Evolutionary conservation across 1,139 yeast genomes (phyloP), one percentile per base, ranked within the genome.

Genomic region (Kodamaea derodonti): DNA sequence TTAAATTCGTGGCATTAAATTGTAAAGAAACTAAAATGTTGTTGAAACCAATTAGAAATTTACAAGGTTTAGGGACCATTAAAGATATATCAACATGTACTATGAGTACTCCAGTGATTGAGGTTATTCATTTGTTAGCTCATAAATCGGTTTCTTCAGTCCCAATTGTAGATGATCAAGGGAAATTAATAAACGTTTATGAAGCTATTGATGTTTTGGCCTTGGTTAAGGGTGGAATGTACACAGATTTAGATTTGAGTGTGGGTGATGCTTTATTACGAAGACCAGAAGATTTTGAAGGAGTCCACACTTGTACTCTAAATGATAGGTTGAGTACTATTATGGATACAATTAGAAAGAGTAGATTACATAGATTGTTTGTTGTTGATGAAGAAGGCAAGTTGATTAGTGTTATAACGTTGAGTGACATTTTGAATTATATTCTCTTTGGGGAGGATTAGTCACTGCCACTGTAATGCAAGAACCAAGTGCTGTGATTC

Each of bases 241-340:
- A 90, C 54, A 86, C 90, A 27, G 98, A 92, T 58, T 68, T 92
- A 45, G 85, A 90, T 30, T 68, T 94, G 46, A 84, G 94, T 39
- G 97, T 94, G 8, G 99, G 98, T 3, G 97, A 92, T 57, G 98
- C 98, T 0, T 70, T 94, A 37, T 79, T 92, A 78, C 78, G 95
- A 58, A 77, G 98, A 54, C 83, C 95, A 7, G 97, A 90, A 49
- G 97, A 92, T 56, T 94, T 92, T 53, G 98, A 92, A 59, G 98
- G 99, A 39, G 98, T 94, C 12, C 90, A 90, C 60, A 92, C 97
- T 0, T 94, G 98, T 62, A 88, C 97, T 0, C 71, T 80, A 45
- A 75, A 80, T 47, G 99, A 94, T 58, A 74, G 94, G 43, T 69
- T 94, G 41, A 85, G 95, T 44, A 87, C 95, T 12, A 85, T 94